A percentile compares a stretch with the other conserved stretches of the same genome.
Evolutionary conservation across 371 early-diverging fungal genomes (phyloP).

Genomic region (Haplosporangium sp.): DNA sequence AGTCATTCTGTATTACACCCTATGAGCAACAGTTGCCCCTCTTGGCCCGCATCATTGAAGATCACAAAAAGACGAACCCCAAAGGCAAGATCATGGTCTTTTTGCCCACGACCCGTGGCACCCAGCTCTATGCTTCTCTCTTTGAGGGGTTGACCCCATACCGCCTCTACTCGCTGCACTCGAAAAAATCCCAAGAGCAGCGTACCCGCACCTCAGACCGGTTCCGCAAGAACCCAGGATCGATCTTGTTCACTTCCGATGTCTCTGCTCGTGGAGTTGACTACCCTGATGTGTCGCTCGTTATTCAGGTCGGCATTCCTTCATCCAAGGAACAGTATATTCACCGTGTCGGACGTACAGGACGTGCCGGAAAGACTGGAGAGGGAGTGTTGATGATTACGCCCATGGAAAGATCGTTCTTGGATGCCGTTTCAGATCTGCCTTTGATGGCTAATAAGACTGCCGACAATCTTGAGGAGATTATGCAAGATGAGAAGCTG

Average conservation of each 20-base stretch:
- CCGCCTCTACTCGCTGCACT: slow-evolving; percentile 83
- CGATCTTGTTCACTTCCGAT: slow-evolving; percentile 96
- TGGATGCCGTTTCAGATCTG: slow-evolving; percentile 66
- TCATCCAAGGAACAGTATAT: slow-evolving; percentile 92
- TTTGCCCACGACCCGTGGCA: slow-evolving; percentile 84
- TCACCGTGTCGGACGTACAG: slow-evolving; percentile 99
- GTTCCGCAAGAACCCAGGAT: slow-evolving; percentile 76
- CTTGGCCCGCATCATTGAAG: slow-evolving; percentile 70
- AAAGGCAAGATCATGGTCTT: slow-evolving; percentile 91
- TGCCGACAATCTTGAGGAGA: slow-evolving; percentile 53
- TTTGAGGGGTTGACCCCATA: slow-evolving; percentile 61
- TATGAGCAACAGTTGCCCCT: slow-evolving; percentile 69
- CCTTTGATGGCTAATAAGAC: slow-evolving; percentile 57
- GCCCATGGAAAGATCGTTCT: slow-evolving; percentile 84
- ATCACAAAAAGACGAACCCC: slow-evolving; percentile 61
- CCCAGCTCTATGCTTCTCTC: slow-evolving; percentile 78
- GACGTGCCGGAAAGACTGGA: slow-evolving; percentile 96
- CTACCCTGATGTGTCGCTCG: slow-evolving; percentile 95
- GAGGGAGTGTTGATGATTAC: slow-evolving; percentile 87
- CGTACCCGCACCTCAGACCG: slow-evolving; percentile 78
- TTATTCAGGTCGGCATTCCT: slow-evolving; percentile 96
- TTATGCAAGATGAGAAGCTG: slow-evolving; percentile 42
- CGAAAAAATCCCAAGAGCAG: slow-evolving; percentile 76
- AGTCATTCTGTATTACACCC: slow-evolving; percentile 77
- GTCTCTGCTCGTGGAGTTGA: slow-evolving; percentile 99